Percentiles rank a stretch among this genome's conserved stretches.
phyloP scores from a whole-genome alignment of 2,329 filamentous ascomycete species.

The Davidsoniella neocaledoniae region DNA sequence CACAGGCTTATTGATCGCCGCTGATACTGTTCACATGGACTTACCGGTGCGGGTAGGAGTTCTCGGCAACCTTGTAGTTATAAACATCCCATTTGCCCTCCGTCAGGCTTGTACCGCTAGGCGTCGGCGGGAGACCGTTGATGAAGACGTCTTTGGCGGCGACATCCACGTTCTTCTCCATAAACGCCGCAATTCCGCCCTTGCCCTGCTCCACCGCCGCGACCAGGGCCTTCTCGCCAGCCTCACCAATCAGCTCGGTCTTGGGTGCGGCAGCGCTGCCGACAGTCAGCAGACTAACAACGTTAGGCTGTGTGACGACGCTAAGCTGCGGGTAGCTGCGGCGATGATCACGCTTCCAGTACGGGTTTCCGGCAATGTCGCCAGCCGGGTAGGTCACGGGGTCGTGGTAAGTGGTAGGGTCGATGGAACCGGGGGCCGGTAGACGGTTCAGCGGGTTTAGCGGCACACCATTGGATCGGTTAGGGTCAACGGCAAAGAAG shows the following conservation, averaged over 20 bases:
- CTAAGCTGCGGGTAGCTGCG: conserved; percentile 68
- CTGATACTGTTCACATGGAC: conserved; percentile 20
- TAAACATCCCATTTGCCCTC: conserved; percentile 46
- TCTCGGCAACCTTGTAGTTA: conserved; percentile 47
- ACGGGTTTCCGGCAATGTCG: conserved; percentile 23
- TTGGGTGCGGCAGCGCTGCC: conserved; percentile 70
- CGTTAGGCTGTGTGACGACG: conserved; percentile 67
- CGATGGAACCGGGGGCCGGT: conserved; percentile 38
- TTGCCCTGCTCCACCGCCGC: conserved; percentile 58
- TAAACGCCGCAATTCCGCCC: conserved; percentile 43
- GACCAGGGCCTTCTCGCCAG: conserved; percentile 48
- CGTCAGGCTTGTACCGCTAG: conserved; percentile 46
- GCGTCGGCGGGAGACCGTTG: conserved; percentile 72
- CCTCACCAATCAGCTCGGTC: conserved; percentile 58
- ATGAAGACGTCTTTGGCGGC: conserved; percentile 43
- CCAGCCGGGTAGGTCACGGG: conserved; percentile 37
- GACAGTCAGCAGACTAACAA: conserved; percentile 68
- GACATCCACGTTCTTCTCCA: conserved; percentile 34
- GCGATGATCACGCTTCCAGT: conserved; percentile 80
- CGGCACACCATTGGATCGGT: conserved; percentile 80
- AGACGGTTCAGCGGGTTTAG: conserved; percentile 86
- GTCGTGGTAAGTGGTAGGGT: conserved; percentile 23
- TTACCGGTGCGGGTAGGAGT: conserved; percentile 54
- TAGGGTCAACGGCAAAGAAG: conserved; percentile 62
- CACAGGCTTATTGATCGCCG: not conserved